These are phyloP conservation scores for Penicillium palitans DNA, from an alignment of 2,329 filamentous ascomycete genomes.

Conservation along the genomic window DNA sequence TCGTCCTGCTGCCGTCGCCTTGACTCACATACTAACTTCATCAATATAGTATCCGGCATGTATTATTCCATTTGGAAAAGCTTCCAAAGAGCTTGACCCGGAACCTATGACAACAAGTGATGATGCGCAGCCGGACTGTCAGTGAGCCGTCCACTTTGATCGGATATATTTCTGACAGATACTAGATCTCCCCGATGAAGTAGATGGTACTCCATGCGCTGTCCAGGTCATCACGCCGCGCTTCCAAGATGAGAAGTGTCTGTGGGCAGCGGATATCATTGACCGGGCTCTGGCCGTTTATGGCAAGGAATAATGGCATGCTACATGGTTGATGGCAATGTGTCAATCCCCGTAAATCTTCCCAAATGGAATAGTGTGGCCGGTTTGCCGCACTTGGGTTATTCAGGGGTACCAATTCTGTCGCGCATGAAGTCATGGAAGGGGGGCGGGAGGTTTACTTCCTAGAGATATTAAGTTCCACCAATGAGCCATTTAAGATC, in stretches of 20 bases:
- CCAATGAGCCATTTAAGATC: background rate
- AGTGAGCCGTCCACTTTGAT: conserved; percentile 1
- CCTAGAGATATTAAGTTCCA: background rate
- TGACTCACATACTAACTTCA: background rate
- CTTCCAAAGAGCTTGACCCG: conserved; percentile 45
- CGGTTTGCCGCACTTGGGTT: background rate
- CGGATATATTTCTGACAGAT: conserved; percentile 7
- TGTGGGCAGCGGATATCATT: conserved; percentile 34
- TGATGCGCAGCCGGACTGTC: conserved; percentile 29
- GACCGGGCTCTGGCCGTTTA: conserved; percentile 20
- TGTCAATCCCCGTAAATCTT: background rate
- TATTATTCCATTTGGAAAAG: conserved; percentile 49
- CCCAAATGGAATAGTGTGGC: background rate
- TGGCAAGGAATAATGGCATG: background rate
- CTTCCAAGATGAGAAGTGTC: conserved; percentile 52
- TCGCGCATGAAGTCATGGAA: background rate
- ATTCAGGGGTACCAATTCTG: background rate
- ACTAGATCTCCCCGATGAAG: conserved; percentile 43
- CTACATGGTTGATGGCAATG: background rate
- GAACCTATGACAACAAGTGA: conserved; percentile 33
- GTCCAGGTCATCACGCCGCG: conserved; percentile 50
- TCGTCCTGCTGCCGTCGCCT: background rate
- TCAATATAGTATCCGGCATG: conserved; percentile 51
- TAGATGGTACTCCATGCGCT: conserved; percentile 49
- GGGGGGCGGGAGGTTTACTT: no score